phyloP scores from a whole-genome alignment of 768 basidiomycete genomes.

The Mycena leptocephala region DNA sequence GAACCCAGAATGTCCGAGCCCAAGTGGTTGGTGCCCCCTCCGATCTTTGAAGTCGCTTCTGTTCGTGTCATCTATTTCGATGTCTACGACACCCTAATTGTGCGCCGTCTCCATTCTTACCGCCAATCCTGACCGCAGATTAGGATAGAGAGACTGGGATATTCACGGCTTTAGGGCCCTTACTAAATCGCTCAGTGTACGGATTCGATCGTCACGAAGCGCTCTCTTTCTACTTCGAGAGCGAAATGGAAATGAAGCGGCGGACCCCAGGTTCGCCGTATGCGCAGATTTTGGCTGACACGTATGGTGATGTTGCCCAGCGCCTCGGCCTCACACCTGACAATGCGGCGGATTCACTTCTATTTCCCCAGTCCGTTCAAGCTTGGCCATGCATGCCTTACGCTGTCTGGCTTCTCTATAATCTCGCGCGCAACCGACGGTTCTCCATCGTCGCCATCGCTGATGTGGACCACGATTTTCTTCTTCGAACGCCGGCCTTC shows the following conservation, averaged over 20 bases:
- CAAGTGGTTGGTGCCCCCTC: background rate
- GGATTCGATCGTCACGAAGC: constrained; percentile 3
- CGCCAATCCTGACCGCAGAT: background rate
- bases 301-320: background rate
- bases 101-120: background rate
- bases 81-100: background rate
- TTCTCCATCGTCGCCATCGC: background rate
- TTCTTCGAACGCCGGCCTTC: background rate
- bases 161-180: background rate
- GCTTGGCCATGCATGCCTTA: background rate
- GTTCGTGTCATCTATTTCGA: background rate
- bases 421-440: background rate
- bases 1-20: background rate
- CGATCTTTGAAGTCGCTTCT: background rate
- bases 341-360: background rate
- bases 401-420: background rate
- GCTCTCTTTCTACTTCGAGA: constrained; percentile 12
- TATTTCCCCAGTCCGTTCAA: background rate
- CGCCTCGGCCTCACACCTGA: background rate
- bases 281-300: background rate
- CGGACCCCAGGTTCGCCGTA: background rate
- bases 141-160: constrained; percentile 9
- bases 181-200: background rate
- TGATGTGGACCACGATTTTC: background rate
- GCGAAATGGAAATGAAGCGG: constrained; percentile 7